These are phyloP conservation scores for Lepiota venenata DNA, from an alignment of 768 basidiomycete species.

Conservation along the genomic window DNA sequence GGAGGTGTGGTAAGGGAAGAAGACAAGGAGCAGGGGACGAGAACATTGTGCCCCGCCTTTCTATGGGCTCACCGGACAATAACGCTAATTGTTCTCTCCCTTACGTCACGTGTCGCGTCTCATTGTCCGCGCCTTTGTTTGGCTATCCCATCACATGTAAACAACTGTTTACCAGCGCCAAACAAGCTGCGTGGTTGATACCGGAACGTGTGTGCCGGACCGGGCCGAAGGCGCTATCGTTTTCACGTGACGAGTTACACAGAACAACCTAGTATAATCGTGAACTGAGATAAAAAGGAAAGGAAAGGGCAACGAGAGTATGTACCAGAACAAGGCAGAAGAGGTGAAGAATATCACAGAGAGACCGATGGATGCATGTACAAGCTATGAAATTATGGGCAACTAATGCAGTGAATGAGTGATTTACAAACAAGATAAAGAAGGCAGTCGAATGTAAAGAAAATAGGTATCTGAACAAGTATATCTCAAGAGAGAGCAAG, in stretches of 20 bases:
- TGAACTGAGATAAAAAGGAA: no score
- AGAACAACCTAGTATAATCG: no score
- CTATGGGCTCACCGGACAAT: neutral
- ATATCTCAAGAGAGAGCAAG: neutral
- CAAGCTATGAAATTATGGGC: neutral
- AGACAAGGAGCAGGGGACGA: no score
- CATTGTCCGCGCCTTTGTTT: constrained; percentile 1
- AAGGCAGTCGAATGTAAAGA: neutral
- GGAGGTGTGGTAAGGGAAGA: neutral
- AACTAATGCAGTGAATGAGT: neutral
- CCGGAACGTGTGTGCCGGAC: no score
- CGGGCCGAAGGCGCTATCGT: no score
- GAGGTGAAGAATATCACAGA: neutral
- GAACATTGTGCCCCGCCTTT: neutral
- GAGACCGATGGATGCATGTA: neutral
- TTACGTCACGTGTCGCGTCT: neutral
- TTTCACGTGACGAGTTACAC: no score
- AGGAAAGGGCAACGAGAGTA: neutral
- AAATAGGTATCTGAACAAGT: neutral
- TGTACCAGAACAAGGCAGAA: neutral
- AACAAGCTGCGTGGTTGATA: neutral
- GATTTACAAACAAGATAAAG: neutral
- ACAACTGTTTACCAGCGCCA: neutral
- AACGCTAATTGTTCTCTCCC: constrained; percentile 1
- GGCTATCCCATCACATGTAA: neutral